Evolutionary conservation across 2,329 filamentous ascomycete species (phyloP).

Genomic region (Fusarium beomiforme): DNA sequence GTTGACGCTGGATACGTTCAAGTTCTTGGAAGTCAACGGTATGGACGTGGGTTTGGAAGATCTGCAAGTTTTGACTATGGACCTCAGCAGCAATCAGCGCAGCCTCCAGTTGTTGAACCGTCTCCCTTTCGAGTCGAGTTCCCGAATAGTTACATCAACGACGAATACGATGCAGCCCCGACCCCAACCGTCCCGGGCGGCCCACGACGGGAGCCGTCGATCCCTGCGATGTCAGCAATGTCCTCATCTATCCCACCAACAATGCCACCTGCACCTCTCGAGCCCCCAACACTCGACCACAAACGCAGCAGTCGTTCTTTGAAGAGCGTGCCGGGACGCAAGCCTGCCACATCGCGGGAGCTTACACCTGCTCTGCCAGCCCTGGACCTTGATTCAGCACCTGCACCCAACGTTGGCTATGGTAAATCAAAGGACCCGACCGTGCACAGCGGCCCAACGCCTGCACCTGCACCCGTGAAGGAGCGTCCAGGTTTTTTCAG

Average conservation of each 20-base stretch:
- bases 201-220: slow-evolving; percentile 63
- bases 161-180: slow-evolving; percentile 82
- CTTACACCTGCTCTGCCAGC: slow-evolving; percentile 44
- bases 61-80: slow-evolving; percentile 82
- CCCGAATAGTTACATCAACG: slow-evolving; percentile 57
- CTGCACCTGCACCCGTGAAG: slow-evolving; percentile 61
- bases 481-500: slow-evolving; percentile 91
- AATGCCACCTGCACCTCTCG: slow-evolving; percentile 50
- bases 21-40: slow-evolving; percentile 66
- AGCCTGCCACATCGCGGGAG: slow-evolving; percentile 42
- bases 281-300: slow-evolving; percentile 57
- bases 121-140: slow-evolving; percentile 60
- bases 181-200: slow-evolving; percentile 86
- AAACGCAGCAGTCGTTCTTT: slow-evolving; percentile 68
- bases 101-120: slow-evolving; percentile 40
- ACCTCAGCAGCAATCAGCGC: slow-evolving; percentile 52
- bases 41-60: slow-evolving; percentile 63
- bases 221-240: slow-evolving; percentile 50
- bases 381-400: slow-evolving; percentile 62
- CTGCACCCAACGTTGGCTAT: slow-evolving; percentile 67
- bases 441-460: slow-evolving; percentile 59
- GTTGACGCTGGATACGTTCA: slow-evolving; percentile 71
- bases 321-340: slow-evolving; percentile 56
- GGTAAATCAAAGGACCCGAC: slow-evolving; percentile 64
- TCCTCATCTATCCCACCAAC: slow-evolving; percentile 47